Base-by-base conservation (phyloP, 768 basidiomycete genomes). In the Chalciporus piperatus region DNA sequence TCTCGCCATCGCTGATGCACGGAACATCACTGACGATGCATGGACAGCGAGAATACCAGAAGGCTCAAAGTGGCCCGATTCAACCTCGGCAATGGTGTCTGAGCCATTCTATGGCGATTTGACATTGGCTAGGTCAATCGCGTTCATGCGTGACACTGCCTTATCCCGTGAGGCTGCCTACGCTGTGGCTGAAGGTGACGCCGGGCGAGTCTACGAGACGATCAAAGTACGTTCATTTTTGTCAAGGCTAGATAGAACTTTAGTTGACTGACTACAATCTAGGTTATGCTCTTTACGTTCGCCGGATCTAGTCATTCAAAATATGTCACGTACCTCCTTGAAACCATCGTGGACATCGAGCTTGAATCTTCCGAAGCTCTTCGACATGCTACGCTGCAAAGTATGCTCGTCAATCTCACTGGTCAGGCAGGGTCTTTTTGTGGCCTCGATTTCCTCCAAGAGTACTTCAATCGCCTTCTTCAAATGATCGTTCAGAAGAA, bases 381-480 rank as follows among this genome's bases (percentile, higher is more conserved):
- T 2, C 48, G 56, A 1, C 47, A 59, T 3, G 57, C 59, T 0
- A 57, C 62, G 10, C 48, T 64, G 5, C 50, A 59, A 14, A 64
- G 61, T 47, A 58, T 55, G 46, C 58, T 72, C 11, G 57, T 72
- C 37, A 70, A 72, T 52, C 57, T 63, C 0, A 52, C 59, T 19
- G 71, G 69, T 0, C 23, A 51, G 7, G 41, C 44, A 0, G 69
- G 70, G 1, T 23, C 49, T 11, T 71, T 56, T 30, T 48, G 51
- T 2, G 65, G 61, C 0, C 62, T 60, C 9, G 71, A 72, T 40
- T 57, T 70, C n/a, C 59, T 68, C 27, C 70, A 73, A 47, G 72
- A 72, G 46, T 63, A 66, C 37, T 61, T 70, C 45, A 70, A 72
- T 42, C 55, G 59, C 9, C 56, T 65, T 17, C 60, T 72, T 14